phyloP scores from a whole-genome alignment of 352 stramenopile genomes.

The Thraustochytrium sp. region DNA sequence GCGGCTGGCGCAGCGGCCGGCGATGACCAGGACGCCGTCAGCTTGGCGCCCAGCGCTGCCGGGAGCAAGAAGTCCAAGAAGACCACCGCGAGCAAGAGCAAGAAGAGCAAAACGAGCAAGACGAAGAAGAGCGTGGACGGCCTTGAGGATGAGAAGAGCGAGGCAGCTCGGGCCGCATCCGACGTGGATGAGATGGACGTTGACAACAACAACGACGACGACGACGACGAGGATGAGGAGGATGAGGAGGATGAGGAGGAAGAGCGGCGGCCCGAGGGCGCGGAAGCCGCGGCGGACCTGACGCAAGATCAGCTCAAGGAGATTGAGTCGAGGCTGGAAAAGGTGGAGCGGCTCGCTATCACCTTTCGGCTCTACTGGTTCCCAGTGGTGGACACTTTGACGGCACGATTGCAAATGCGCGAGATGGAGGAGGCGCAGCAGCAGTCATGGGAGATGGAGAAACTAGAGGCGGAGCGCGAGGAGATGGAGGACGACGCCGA shows the following conservation, averaged over 20 bases:
- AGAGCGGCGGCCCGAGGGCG: no score
- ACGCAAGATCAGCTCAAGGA: slow-evolving; percentile 83
- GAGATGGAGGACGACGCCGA: slow-evolving; percentile 55
- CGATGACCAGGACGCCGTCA: no score
- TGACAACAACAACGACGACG: not conserved
- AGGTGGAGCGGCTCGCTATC: slow-evolving; percentile 67
- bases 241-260: slow-evolving; percentile 52
- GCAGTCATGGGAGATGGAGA: slow-evolving; percentile 66
- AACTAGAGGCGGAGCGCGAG: slow-evolving; percentile 59
- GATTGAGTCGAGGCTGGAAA: slow-evolving; percentile 83
- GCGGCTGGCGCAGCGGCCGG: not conserved
- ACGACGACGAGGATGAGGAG: not conserved
- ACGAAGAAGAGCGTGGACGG: not conserved
- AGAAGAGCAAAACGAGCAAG: not conserved
- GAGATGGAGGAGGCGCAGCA: slow-evolving; percentile 62
- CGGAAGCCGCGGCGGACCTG: slow-evolving; percentile 71
- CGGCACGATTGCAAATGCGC: slow-evolving; percentile 83
- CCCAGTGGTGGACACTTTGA: slow-evolving; percentile 66
- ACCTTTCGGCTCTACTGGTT: not conserved
- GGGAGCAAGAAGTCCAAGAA: no score
- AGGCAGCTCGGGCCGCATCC: not conserved
- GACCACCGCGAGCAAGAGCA: not conserved
- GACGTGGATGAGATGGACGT: no score
- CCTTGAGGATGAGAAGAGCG: not conserved
- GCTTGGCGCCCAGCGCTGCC: not conserved